Evolutionary conservation across 306 rosid species (phyloP), one percentile per base, ranked within the genome.

Genomic region (Quercus mongolica): DNA sequence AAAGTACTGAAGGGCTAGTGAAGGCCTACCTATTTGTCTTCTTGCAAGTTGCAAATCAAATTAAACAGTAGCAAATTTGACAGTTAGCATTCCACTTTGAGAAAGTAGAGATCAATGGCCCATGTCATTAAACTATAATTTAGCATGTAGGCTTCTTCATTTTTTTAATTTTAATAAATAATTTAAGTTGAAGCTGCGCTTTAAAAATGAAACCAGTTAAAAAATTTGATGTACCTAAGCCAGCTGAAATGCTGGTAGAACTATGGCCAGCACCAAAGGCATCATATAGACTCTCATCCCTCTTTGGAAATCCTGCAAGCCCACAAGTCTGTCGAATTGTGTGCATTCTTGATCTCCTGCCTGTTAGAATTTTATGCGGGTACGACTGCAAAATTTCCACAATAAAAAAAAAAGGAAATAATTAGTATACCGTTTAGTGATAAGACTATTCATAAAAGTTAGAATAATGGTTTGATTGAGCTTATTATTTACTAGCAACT

Each of bases 191-290:
- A 14, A 25, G 19, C 31, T 23, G 15, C 10, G 4, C 58, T 23
- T 21, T 21, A 23, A 23, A 6, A 21, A 58, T 20, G 14, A 58
- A n/a, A n/a, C 25, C 46, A 8, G 23, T 4, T 10, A 2, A 28
- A 68, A 46, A 35, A 19, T 68, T 35, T 68, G 25, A 1, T 5
- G 56, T 86, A 91, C 95, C 95, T 75, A 91, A 83, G 28, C 83
- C 90, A 68, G 92, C 90, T 17, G 90, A 91, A 81, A 91, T 91
- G 83, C 91, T 91, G 21, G 95, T 91, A 38, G 92, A 91, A 28
- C 91, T 91, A 23, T 87, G 96, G 54, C 96, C 91, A 54, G 41
- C 89, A 17, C 96, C 96, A 15, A 91, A 91, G 41, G 93, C 90
- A 75, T 91, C 96, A 71, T 87, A 80, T 6, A 19, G 81, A 74